phyloP scores from a whole-genome alignment of 768 basidiomycete genomes.

The Psilocybe cyanescens region DNA sequence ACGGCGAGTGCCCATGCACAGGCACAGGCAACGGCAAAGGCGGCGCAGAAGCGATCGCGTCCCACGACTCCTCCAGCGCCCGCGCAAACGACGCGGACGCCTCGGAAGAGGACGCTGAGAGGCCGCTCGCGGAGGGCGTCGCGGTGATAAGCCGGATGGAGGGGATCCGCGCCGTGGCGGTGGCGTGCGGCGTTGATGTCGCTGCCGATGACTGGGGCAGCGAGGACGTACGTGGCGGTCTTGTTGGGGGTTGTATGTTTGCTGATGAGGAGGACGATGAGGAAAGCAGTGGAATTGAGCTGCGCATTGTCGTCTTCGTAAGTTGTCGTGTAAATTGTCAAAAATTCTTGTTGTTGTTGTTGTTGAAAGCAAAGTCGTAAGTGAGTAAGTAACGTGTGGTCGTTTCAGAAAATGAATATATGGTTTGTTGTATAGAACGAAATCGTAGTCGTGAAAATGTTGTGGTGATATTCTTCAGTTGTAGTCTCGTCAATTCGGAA shows the following conservation, averaged over 20 bases:
- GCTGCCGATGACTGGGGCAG: background rate
- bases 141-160: conserved; percentile 50
- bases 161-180: conserved; percentile 36
- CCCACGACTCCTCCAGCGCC: conserved; percentile 39
- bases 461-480: background rate
- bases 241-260: background rate
- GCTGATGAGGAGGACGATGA: background rate
- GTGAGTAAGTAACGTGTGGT: background rate
- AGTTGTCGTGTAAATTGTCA: background rate
- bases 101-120: conserved; percentile 35
- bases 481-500: background rate
- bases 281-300: conserved; percentile 2
- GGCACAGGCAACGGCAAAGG: too few relatives aligned
- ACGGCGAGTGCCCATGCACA: background rate
- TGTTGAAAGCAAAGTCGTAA: conserved; percentile 3
- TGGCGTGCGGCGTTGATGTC: background rate
- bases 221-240: background rate
- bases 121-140: conserved; percentile 58
- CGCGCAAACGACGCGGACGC: conserved; percentile 33
- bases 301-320: conserved; percentile 1
- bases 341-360: background rate
- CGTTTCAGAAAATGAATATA: background rate
- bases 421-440: background rate
- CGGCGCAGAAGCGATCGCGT: too few relatives aligned
- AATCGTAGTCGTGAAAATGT: too few relatives aligned